phyloP scores from a whole-genome alignment of 805 yeast genomes.

The Wickerhamiella musiphila region DNA sequence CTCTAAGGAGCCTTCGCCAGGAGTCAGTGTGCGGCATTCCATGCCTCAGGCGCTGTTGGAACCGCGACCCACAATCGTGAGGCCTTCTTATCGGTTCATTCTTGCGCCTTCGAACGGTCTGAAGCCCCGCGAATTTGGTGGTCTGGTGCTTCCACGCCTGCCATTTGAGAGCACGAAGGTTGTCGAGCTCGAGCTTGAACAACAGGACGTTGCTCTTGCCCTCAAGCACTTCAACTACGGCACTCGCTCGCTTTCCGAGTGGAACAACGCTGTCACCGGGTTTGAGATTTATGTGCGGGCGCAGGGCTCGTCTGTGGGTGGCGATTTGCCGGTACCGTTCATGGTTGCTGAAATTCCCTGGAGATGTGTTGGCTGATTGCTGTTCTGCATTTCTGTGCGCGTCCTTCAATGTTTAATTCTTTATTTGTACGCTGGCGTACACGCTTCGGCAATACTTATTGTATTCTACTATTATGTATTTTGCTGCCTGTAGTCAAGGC shows the following conservation, averaged over 20 bases:
- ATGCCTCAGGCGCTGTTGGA: constrained; percentile 18
- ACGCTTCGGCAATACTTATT: no score
- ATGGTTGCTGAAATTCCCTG: constrained; percentile 23
- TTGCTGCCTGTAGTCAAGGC: no score
- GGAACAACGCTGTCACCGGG: constrained; percentile 21
- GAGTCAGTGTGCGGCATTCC: constrained; percentile 12
- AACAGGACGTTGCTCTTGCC: constrained; percentile 8
- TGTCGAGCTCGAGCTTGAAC: constrained; percentile 2
- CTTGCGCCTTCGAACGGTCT: constrained; percentile 10
- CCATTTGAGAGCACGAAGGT: constrained; percentile 9
- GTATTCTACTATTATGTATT: no score
- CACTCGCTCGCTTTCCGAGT: constrained; percentile 25
- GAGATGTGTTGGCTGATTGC: constrained; percentile 5
- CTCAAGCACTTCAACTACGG: constrained; percentile 26
- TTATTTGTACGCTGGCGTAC: background rate
- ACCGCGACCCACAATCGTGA: constrained; percentile 17
- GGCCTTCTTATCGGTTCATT: constrained; percentile 18
- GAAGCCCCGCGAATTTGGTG: constrained; percentile 1
- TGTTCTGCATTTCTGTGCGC: background rate
- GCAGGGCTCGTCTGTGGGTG: constrained; percentile 6
- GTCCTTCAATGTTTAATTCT: background rate
- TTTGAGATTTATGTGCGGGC: constrained; percentile 22
- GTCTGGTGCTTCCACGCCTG: constrained; percentile 8
- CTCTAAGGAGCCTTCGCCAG: no score
- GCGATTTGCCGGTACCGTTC: constrained; percentile 22